Percentiles rank a stretch among this genome's conserved stretches.
Conservation (phyloP, 352 stramenopile species). For the Phytophthora europaea region DNA sequence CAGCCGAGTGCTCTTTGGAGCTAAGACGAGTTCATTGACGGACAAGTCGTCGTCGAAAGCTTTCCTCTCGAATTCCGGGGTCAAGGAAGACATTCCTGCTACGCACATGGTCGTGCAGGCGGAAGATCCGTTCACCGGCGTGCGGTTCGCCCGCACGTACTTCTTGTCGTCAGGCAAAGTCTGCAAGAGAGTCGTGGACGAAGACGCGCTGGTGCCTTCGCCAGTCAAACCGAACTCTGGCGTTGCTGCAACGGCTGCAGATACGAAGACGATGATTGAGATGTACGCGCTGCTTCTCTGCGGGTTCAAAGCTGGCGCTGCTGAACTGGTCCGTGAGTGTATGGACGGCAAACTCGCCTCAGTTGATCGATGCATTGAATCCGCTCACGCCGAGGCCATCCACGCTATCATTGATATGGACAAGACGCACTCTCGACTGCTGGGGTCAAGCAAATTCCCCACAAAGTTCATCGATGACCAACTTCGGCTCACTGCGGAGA, state of each 20-base stretch:
- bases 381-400: constrained; percentile 32
- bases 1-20: constrained; percentile 70
- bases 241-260: constrained; percentile 12
- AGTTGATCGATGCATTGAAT: constrained; percentile 35
- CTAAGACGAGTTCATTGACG: constrained; percentile 42
- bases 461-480: constrained; percentile 50
- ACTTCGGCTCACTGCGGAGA: constrained; percentile 45
- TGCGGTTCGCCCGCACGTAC: constrained; percentile 72
- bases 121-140: constrained; percentile 79
- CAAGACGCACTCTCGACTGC: constrained; percentile 22
- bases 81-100: constrained; percentile 31
- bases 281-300: constrained; percentile 49
- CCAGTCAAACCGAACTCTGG: constrained; percentile 17
- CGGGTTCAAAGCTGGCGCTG: constrained; percentile 42
- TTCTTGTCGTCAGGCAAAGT: constrained; percentile 72
- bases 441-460: constrained; percentile 29
- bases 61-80: constrained; percentile 47
- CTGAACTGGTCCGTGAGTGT: constrained; percentile 27
- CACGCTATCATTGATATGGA: constrained; percentile 29
- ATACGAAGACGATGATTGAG: constrained; percentile 41
- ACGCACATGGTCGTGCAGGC: constrained; percentile 77
- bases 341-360: constrained; percentile 15
- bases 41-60: constrained; percentile 48
- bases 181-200: constrained; percentile 59
- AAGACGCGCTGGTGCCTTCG: constrained; percentile 67